Conservation (phyloP, 495 filamentous ascomycete species). For the Penicillium samsonianum region DNA sequence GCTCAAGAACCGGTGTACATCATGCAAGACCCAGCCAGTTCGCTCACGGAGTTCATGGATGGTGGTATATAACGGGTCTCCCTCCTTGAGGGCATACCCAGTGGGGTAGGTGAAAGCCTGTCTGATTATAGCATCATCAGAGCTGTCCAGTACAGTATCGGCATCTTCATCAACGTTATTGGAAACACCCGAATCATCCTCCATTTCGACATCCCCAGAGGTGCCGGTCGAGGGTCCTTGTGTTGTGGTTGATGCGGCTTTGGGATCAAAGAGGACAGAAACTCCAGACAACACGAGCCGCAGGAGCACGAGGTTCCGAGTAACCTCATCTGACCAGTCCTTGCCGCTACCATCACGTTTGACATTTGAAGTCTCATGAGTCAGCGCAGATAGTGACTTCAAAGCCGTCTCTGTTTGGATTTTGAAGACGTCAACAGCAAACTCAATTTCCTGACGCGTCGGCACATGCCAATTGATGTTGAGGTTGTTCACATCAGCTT, state of each 20-base stretch:
- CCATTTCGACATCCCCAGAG: slow-evolving; percentile 47
- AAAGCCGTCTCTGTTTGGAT: slow-evolving; percentile 71
- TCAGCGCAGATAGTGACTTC: slow-evolving; percentile 69
- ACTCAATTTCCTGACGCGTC: slow-evolving; percentile 73
- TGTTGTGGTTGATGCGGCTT: slow-evolving; percentile 56
- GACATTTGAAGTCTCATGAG: slow-evolving; percentile 76
- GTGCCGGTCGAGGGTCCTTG: slow-evolving; percentile 23
- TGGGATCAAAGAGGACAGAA: slow-evolving; percentile 82
- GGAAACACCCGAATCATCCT: slow-evolving; percentile 24
- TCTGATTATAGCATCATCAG: slow-evolving; percentile 79
- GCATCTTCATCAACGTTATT: slow-evolving; percentile 59
- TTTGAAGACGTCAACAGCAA: slow-evolving; percentile 85
- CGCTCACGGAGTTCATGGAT: slow-evolving; percentile 80
- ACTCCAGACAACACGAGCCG: slow-evolving; percentile 85
- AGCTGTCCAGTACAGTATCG: slow-evolving; percentile 64
- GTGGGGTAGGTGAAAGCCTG: slow-evolving; percentile 82
- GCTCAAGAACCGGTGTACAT: slow-evolving; percentile 79
- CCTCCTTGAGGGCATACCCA: slow-evolving; percentile 74
- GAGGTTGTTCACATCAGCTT: slow-evolving; percentile 67
- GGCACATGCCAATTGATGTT: slow-evolving; percentile 91
- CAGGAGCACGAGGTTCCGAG: slow-evolving; percentile 81
- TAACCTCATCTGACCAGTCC: slow-evolving; percentile 97
- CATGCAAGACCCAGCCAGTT: slow-evolving; percentile 77
- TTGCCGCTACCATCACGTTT: slow-evolving; percentile 94
- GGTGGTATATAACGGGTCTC: slow-evolving; percentile 62